phyloP scores from a whole-genome alignment of 352 stramenopile species.

The Phytophthora cryptogea region DNA sequence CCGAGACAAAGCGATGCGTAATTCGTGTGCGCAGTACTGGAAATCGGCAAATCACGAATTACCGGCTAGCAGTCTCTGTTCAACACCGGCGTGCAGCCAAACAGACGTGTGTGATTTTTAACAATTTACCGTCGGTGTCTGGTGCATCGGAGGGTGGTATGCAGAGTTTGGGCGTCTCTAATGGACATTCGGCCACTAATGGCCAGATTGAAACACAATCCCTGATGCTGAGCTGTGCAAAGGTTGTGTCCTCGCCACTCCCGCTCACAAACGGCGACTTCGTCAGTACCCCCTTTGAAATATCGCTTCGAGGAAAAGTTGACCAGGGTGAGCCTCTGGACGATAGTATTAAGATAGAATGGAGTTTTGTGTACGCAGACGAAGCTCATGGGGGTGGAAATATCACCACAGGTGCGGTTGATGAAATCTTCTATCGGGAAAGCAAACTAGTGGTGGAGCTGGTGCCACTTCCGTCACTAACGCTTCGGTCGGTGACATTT shows the following conservation, averaged over 20 bases:
- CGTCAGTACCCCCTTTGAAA: conserved; percentile 43
- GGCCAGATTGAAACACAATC: conserved; percentile 21
- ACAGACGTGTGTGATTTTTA: conserved; percentile 49
- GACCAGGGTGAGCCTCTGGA: conserved; percentile 28
- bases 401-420: not conserved
- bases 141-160: not conserved
- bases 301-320: conserved; percentile 31
- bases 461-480: conserved; percentile 56
- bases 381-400: conserved; percentile 7
- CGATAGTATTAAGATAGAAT: conserved; percentile 57
- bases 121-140: conserved; percentile 37
- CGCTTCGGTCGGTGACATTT: conserved; percentile 43
- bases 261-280: conserved; percentile 40
- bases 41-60: conserved; percentile 46
- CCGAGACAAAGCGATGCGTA: conserved; percentile 62
- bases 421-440: conserved; percentile 56
- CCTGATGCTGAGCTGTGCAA: conserved; percentile 26
- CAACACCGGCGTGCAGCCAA: conserved; percentile 33
- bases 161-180: not conserved
- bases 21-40: conserved; percentile 59
- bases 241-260: conserved; percentile 26
- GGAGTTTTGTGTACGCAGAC: conserved; percentile 65
- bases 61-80: conserved; percentile 40
- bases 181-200: not conserved
- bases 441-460: conserved; percentile 51